Evolutionary conservation across 2,329 filamentous ascomycete genomes (phyloP).

Genomic region (Fusarium acutatum): DNA sequence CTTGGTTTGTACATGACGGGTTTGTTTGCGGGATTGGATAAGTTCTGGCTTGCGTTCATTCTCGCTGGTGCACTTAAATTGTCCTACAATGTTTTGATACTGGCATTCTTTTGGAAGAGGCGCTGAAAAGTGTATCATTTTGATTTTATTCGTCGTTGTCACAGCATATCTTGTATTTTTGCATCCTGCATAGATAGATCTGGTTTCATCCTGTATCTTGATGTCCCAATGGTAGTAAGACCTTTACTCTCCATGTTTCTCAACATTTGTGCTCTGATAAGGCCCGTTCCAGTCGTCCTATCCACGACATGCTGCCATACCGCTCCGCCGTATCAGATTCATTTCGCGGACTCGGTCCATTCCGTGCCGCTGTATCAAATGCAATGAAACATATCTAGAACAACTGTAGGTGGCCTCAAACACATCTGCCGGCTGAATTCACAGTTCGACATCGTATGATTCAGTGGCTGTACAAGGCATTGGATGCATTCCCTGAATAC

Average conservation of each 20-base stretch:
- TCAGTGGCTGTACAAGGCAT: neutral
- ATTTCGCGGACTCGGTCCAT: neutral
- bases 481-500: neutral
- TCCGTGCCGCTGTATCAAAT: neutral
- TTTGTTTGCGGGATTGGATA: constrained; percentile 25
- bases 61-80: constrained; percentile 30
- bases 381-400: neutral
- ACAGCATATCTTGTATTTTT: neutral
- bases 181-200: neutral
- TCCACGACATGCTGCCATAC: neutral
- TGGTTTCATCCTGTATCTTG: neutral
- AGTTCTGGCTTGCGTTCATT: constrained; percentile 38
- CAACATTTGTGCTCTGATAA: neutral
- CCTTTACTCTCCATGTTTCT: neutral
- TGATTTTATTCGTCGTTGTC: rapidly evolving
- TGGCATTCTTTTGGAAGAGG: constrained; percentile 34
- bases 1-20: constrained; percentile 31
- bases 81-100: constrained; percentile 32
- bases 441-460: neutral
- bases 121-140: neutral
- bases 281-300: neutral
- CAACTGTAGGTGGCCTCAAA: neutral
- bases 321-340: neutral
- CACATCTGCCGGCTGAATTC: neutral
- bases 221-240: neutral